phyloP scores from a whole-genome alignment of 2,329 filamentous ascomycete species.

The Trichoderma breve region DNA sequence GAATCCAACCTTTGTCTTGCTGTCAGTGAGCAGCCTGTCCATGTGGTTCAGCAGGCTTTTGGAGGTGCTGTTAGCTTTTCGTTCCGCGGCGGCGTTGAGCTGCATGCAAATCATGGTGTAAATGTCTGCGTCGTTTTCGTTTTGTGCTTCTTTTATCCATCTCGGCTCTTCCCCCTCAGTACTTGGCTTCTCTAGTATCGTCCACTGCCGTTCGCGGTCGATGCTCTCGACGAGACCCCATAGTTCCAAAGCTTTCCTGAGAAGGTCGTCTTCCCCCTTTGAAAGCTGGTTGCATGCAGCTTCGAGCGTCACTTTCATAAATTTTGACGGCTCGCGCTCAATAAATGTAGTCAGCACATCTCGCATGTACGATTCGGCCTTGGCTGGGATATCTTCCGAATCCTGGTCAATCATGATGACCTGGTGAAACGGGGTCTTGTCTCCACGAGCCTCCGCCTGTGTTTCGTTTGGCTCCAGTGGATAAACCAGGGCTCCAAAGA shows the following conservation, averaged over 20 bases:
- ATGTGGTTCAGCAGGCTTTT: constrained; percentile 58
- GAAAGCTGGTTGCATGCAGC: constrained; percentile 48
- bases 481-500: constrained; percentile 36
- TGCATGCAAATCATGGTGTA: constrained; percentile 64
- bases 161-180: constrained; percentile 41
- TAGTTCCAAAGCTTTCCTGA: constrained; percentile 59
- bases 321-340: constrained; percentile 57
- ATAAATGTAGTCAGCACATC: constrained; percentile 57
- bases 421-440: constrained; percentile 35
- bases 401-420: constrained; percentile 60
- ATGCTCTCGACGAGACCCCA: constrained; percentile 66
- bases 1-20: constrained; percentile 58
- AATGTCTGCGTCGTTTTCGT: constrained; percentile 51
- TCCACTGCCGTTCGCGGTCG: constrained; percentile 62
- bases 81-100: constrained; percentile 62
- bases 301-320: constrained; percentile 58
- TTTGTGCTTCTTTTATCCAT: constrained; percentile 49
- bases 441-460: constrained; percentile 36
- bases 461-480: constrained; percentile 37
- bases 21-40: constrained; percentile 60
- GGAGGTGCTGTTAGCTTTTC: constrained; percentile 60
- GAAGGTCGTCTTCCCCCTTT: constrained; percentile 52
- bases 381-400: constrained; percentile 57
- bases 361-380: constrained; percentile 61
- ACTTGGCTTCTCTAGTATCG: constrained; percentile 49